Conservation (phyloP, 2,329 filamentous ascomycete genomes). For the Colletotrichum orchidophilum region DNA sequence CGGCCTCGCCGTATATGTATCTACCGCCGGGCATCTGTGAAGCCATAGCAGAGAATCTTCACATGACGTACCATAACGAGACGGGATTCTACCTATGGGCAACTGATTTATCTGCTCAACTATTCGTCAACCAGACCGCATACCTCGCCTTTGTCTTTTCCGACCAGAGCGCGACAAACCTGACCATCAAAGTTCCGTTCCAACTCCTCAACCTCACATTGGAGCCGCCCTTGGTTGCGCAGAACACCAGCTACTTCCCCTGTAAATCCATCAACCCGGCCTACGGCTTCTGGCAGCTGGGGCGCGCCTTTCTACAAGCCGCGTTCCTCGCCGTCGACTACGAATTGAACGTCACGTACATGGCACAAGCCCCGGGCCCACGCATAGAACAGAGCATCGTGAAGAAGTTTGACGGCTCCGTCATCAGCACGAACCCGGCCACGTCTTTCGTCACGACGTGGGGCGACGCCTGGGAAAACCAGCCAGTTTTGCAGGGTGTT, state of each 20-base stretch:
- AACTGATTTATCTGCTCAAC: conserved; percentile 40
- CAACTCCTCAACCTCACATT: conserved; percentile 52
- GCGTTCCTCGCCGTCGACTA: conserved; percentile 34
- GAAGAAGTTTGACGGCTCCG: background rate
- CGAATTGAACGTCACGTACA: conserved; percentile 30
- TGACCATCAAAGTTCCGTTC: conserved; percentile 55
- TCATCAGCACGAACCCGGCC: background rate
- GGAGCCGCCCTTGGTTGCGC: conserved; percentile 43
- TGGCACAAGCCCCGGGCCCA: conserved; percentile 37
- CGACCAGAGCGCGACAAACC: conserved; percentile 41
- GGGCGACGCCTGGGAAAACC: background rate
- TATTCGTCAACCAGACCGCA: conserved; percentile 51
- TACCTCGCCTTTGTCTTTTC: conserved; percentile 51
- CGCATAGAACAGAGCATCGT: conserved; percentile 25
- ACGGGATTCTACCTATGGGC: conserved; percentile 54
- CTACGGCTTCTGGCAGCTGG: conserved; percentile 25
- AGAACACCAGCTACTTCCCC: conserved; percentile 35
- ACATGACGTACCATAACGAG: conserved; percentile 45
- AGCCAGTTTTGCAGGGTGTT: background rate
- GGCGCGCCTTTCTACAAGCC: conserved; percentile 36
- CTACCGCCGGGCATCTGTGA: conserved; percentile 51
- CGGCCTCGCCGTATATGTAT: conserved; percentile 48
- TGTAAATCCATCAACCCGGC: conserved; percentile 24
- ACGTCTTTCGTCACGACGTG: conserved; percentile 4
- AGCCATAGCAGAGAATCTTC: conserved; percentile 47